Evolutionary conservation across 495 filamentous ascomycete genomes (phyloP).

Genomic region (Annulohypoxylon maeteangense): DNA sequence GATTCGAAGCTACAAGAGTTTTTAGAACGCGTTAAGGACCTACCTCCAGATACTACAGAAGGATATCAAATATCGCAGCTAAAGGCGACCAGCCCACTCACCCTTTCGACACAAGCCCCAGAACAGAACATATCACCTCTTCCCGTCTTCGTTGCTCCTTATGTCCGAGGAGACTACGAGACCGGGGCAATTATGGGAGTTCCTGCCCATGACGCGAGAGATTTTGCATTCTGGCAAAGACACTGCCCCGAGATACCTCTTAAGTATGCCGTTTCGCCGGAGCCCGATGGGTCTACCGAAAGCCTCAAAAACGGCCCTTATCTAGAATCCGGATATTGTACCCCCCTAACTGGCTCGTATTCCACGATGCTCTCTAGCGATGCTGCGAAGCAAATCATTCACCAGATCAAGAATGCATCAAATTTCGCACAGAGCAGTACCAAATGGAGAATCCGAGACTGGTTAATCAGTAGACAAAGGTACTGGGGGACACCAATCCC

Average conservation of each 20-base stretch:
- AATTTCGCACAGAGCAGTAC: constrained; percentile 67
- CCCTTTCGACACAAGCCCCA: constrained; percentile 62
- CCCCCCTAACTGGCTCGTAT: constrained; percentile 69
- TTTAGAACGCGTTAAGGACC: constrained; percentile 67
- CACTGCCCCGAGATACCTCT: constrained; percentile 66
- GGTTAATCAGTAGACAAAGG: constrained; percentile 87
- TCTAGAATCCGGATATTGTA: constrained; percentile 72
- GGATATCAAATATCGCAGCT: constrained; percentile 73
- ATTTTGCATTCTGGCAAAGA: constrained; percentile 81
- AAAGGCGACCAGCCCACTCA: constrained; percentile 72
- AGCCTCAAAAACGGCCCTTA: constrained; percentile 59
- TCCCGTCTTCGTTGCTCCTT: constrained; percentile 83
- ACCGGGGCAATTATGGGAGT: constrained; percentile 93
- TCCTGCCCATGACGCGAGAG: constrained; percentile 81
- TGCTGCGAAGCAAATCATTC: constrained; percentile 69
- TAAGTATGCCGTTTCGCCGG: constrained; percentile 63
- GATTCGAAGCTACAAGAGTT: constrained; percentile 73
- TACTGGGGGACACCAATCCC: constrained; percentile 95
- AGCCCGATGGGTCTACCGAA: constrained; percentile 57
- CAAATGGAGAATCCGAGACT: constrained; percentile 83
- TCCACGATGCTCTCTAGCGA: constrained; percentile 68
- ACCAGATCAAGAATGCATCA: constrained; percentile 62
- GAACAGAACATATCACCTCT: constrained; percentile 63
- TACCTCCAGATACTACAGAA: constrained; percentile 77
- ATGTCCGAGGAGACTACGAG: constrained; percentile 90